Conservation (phyloP, 2,329 filamentous ascomycete genomes). For the Phialocephala subalpina region DNA sequence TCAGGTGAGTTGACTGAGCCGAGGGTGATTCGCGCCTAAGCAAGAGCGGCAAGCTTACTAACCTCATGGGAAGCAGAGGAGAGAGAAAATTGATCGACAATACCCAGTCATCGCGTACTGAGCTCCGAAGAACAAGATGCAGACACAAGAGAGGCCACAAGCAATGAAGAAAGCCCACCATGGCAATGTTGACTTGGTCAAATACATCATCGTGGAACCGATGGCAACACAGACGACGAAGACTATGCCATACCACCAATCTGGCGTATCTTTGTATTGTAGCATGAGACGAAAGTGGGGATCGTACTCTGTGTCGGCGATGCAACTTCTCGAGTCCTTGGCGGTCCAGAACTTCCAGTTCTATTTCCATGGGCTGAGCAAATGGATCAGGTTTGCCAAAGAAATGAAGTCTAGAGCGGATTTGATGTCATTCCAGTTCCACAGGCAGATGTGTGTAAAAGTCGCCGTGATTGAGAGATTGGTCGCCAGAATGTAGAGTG, state of each 20-base stretch:
- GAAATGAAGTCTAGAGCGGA: neutral
- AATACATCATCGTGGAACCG: slow-evolving; percentile 20
- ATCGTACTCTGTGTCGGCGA: slow-evolving; percentile 42
- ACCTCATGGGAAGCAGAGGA: too few species aligned
- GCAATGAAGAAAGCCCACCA: slow-evolving; percentile 41
- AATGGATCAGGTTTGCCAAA: neutral
- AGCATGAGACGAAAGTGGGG: slow-evolving; percentile 62
- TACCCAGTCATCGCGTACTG: slow-evolving; percentile 55
- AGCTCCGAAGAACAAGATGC: slow-evolving; percentile 36
- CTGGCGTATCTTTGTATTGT: slow-evolving; percentile 60
- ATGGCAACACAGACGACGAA: slow-evolving; percentile 56
- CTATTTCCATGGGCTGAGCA: neutral
- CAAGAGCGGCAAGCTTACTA: too few species aligned
- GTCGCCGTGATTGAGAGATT: slow-evolving; percentile 57
- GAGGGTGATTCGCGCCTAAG: too few species aligned
- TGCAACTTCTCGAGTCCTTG: slow-evolving; percentile 2
- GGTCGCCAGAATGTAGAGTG: slow-evolving; percentile 49
- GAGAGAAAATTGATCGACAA: too few species aligned
- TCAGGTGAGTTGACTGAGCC: too few species aligned
- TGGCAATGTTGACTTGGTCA: slow-evolving; percentile 23
- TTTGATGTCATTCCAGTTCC: slow-evolving; percentile 1
- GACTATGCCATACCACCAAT: slow-evolving; percentile 63
- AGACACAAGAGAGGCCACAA: slow-evolving; percentile 43
- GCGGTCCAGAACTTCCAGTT: slow-evolving; percentile 6
- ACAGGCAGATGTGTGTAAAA: slow-evolving; percentile 52